Evolutionary conservation across 208 protist species (phyloP).

Genomic region (Acanthamoeba divionensis): DNA sequence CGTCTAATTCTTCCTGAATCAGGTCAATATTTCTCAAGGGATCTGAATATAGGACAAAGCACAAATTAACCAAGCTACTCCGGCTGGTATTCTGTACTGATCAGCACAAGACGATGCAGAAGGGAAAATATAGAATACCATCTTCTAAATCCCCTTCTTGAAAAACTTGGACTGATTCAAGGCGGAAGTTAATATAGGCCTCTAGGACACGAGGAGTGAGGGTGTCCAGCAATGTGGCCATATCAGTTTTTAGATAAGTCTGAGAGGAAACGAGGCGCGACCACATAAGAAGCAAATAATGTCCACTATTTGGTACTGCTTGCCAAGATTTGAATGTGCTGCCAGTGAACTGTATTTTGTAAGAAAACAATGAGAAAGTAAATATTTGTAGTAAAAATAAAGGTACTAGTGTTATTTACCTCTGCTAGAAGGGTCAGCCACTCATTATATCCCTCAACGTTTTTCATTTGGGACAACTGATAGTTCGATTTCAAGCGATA

Average conservation of each 20-base stretch:
- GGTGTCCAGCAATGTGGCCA: constrained; percentile 57
- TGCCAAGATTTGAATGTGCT: constrained; percentile 3
- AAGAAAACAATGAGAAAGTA: not conserved
- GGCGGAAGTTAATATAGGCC: constrained; percentile 66
- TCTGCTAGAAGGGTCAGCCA: constrained; percentile 73
- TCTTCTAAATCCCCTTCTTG: too few species aligned
- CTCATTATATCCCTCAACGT: constrained; percentile 62
- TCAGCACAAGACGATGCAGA: too few species aligned
- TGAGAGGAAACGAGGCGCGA: constrained; percentile 70
- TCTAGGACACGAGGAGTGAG: constrained; percentile 64
- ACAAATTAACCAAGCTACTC: too few species aligned
- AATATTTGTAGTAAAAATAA: not conserved
- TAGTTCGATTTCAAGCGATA: constrained; percentile 81
- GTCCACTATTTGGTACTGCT: constrained; percentile 58
- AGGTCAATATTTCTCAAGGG: constrained; percentile 63
- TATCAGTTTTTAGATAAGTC: constrained; percentile 68
- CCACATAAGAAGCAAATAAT: constrained; percentile 77
- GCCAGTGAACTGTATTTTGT: not conserved
- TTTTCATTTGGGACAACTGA: constrained; percentile 73
- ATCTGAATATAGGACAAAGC: not conserved
- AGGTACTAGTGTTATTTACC: constrained; percentile 76
- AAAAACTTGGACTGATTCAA: too few species aligned
- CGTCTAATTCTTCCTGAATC: constrained; percentile 64
- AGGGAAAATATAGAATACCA: too few species aligned
- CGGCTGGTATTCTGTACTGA: too few species aligned